A percentile compares a stretch with the other conserved stretches of the same genome.
Evolutionary conservation across 2,329 filamentous ascomycete genomes (phyloP).

Genomic region (Cercospora sp.): DNA sequence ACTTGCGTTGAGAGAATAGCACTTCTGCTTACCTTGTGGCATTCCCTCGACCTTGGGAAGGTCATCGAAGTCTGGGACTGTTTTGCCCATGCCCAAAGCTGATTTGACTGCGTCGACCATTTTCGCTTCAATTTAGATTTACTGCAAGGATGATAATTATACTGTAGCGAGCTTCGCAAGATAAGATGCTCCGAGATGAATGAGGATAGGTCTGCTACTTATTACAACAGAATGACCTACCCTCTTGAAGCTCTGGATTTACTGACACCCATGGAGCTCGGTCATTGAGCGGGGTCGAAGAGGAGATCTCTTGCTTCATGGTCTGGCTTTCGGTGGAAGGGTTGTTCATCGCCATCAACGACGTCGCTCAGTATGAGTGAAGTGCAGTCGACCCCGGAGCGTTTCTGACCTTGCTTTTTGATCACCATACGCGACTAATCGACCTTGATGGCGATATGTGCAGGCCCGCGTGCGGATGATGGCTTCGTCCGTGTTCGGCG

Average conservation of each 20-base stretch:
- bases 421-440: not conserved
- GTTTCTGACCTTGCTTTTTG: not conserved
- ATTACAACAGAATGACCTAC: constrained; percentile 11
- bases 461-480: not conserved
- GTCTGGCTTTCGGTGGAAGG: constrained; percentile 3
- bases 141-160: not conserved
- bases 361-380: not conserved
- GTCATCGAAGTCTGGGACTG: constrained; percentile 44
- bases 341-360: not conserved
- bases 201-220: not conserved
- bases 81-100: constrained; percentile 27
- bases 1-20: not conserved
- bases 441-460: constrained; percentile 2
- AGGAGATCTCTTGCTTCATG: constrained; percentile 7
- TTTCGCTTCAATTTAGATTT: constrained; percentile 9
- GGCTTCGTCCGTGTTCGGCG: not conserved
- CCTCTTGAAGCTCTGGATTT: not conserved
- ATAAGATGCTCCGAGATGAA: not conserved
- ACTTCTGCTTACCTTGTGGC: constrained; percentile 39
- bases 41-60: constrained; percentile 46
- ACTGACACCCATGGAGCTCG: not conserved
- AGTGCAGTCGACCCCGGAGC: not conserved
- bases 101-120: constrained; percentile 16
- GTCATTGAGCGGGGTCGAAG: constrained; percentile 14
- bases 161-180: not conserved